These are phyloP conservation scores for Fusarium liriodendri DNA, from an alignment of 2,329 filamentous ascomycete genomes.

Conservation along the genomic window DNA sequence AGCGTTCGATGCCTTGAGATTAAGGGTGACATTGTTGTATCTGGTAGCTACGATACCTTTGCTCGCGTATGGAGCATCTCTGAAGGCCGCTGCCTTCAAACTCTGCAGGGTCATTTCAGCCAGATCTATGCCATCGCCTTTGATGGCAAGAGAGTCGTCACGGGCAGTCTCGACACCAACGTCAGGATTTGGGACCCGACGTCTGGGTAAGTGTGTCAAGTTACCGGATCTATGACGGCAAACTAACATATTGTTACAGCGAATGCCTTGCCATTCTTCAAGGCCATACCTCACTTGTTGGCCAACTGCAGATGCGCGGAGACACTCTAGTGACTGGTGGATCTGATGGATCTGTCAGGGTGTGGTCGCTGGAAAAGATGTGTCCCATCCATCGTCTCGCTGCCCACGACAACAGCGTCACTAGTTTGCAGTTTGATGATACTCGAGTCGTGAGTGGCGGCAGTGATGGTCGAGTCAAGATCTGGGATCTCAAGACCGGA, in stretches of 20 bases:
- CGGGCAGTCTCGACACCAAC: conserved; percentile 95
- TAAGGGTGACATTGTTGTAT: conserved; percentile 96
- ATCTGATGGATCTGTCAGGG: conserved; percentile 93
- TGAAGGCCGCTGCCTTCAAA: conserved; percentile 90
- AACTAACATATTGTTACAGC: conserved; percentile 54
- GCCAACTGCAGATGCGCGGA: conserved; percentile 94
- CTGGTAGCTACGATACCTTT: conserved; percentile 96
- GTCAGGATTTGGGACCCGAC: conserved; percentile 96
- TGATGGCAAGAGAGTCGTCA: conserved; percentile 92
- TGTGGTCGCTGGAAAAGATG: conserved; percentile 94
- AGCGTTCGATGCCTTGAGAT: conserved; percentile 96
- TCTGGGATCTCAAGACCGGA: conserved; percentile 96
- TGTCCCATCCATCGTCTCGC: conserved; percentile 93
- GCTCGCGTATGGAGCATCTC: conserved; percentile 98
- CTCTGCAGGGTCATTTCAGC: conserved; percentile 93
- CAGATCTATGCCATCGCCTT: conserved; percentile 99
- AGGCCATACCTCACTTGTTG: conserved; percentile 95
- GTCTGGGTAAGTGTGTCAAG: conserved; percentile 73
- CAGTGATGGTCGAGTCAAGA: conserved; percentile 96
- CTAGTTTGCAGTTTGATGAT: conserved; percentile 96
- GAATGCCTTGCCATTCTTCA: conserved; percentile 92
- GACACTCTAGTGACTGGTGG: conserved; percentile 96
- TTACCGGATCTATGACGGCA: background rate
- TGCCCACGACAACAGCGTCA: conserved; percentile 98
- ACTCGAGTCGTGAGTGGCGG: conserved; percentile 95